Conservation (phyloP, 1,139 yeast species). For the Geotrichum carabidarum region DNA sequence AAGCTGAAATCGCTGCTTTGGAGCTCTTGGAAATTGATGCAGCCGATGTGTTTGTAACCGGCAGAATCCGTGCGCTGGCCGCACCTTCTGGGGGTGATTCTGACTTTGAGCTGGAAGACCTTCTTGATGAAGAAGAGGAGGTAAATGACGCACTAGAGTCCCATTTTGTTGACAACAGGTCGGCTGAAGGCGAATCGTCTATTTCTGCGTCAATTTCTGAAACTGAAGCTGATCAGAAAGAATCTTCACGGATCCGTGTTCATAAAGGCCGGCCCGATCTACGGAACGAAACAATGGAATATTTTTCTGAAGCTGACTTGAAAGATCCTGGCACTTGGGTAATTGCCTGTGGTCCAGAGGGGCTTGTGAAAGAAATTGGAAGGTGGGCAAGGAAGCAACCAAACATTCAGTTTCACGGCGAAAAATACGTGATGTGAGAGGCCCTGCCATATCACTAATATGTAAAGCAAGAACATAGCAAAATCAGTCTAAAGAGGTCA, state of each 20-base stretch:
- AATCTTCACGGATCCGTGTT: constrained; percentile 22
- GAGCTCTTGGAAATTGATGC: constrained; percentile 33
- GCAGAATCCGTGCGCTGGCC: constrained; percentile 15
- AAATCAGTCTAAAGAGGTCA: too few species aligned
- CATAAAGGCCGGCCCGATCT: constrained; percentile 34
- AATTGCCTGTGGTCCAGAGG: constrained; percentile 66
- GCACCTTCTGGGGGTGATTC: constrained; percentile 21
- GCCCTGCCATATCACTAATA: not conserved
- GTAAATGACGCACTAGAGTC: constrained; percentile 25
- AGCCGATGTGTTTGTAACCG: constrained; percentile 39
- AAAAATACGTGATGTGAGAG: constrained; percentile 31
- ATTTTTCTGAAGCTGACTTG: constrained; percentile 22
- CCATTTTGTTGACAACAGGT: constrained; percentile 17
- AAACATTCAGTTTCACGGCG: constrained; percentile 44
- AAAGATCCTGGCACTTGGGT: constrained; percentile 47
- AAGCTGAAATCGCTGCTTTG: constrained; percentile 44
- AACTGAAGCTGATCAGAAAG: not conserved
- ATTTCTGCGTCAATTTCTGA: not conserved
- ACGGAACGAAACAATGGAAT: constrained; percentile 20
- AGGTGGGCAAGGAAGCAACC: constrained; percentile 40
- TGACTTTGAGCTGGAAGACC: constrained; percentile 31
- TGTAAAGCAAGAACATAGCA: too few species aligned
- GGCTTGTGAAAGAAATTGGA: constrained; percentile 47
- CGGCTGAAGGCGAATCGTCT: not conserved
- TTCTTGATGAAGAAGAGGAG: constrained; percentile 22